phyloP scores from a whole-genome alignment of 176 grass and related monocot species.

The Typha latifolia region DNA sequence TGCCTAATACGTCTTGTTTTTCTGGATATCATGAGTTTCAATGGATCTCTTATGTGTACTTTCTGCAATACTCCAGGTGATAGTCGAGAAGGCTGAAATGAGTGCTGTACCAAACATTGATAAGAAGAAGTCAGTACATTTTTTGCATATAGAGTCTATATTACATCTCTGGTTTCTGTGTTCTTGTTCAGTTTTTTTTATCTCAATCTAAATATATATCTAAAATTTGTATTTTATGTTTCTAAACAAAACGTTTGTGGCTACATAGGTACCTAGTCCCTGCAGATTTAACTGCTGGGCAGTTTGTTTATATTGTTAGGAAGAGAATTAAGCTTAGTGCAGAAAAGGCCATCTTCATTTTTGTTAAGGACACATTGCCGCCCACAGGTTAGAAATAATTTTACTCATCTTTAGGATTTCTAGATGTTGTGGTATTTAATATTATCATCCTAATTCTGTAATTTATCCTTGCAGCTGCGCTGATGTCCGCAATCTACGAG shows the following conservation, averaged over 20 bases:
- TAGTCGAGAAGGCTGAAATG: conserved; percentile 85
- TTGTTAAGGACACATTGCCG: conserved; percentile 74
- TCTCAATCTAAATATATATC: no score
- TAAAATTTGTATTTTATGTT: not conserved
- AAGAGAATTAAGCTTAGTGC: conserved; percentile 88
- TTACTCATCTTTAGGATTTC: not conserved
- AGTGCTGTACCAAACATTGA: conserved; percentile 81
- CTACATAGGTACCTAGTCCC: conserved; percentile 69
- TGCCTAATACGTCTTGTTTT: not conserved
- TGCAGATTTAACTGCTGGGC: conserved; percentile 69
- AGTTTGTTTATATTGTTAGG: conserved; percentile 81
- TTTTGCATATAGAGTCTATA: not conserved
- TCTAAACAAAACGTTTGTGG: not conserved
- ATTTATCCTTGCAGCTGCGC: conserved; percentile 35
- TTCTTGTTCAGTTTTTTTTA: not conserved
- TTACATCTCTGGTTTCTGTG: not conserved
- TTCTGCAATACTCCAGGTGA: conserved; percentile 43
- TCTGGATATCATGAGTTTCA: not conserved
- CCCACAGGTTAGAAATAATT: conserved; percentile 40
- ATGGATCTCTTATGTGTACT: conserved; percentile 10
- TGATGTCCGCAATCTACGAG: conserved; percentile 88
- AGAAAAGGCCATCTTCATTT: conserved; percentile 89
- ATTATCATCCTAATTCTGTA: not conserved
- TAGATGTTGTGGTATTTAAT: not conserved
- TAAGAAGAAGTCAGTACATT: conserved; percentile 63